A percentile compares a stretch with the other conserved stretches of the same genome.
These are phyloP conservation scores for Anthracocystis panici-leucophaei DNA, from an alignment of 1,284 basidiomycete genomes.

Conservation along the genomic window DNA sequence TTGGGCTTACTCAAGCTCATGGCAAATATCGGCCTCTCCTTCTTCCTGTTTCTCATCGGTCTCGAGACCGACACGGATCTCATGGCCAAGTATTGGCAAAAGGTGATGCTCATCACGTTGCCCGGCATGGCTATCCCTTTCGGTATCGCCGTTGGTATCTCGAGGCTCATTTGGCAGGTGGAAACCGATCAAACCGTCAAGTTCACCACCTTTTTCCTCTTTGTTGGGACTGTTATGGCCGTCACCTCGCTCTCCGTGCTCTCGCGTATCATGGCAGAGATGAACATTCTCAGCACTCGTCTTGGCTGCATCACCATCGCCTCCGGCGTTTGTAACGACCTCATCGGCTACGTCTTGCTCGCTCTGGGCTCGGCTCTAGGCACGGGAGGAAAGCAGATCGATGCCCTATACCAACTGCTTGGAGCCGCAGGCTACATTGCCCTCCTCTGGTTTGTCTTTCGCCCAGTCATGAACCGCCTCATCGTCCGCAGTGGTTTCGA, in stretches of 20 bases:
- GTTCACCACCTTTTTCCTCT: slow-evolving; percentile 61
- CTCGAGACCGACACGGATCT: slow-evolving; percentile 60
- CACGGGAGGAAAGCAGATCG: slow-evolving; percentile 46
- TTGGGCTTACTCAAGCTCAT: slow-evolving; percentile 49
- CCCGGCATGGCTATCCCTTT: slow-evolving; percentile 61
- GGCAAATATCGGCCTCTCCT: slow-evolving; percentile 47
- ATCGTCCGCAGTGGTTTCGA: slow-evolving; percentile 43
- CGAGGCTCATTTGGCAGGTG: slow-evolving; percentile 48
- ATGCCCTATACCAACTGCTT: slow-evolving; percentile 55
- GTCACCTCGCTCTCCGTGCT: slow-evolving; percentile 56
- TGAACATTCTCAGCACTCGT: slow-evolving; percentile 53
- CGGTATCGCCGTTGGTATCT: slow-evolving; percentile 55
- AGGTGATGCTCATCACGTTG: slow-evolving; percentile 53
- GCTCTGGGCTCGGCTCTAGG: slow-evolving; percentile 48
- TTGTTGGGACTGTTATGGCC: slow-evolving; percentile 61
- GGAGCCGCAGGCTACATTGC: slow-evolving; percentile 44
- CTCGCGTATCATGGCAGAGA: slow-evolving; percentile 55
- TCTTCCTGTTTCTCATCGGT: slow-evolving; percentile 59
- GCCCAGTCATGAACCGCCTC: slow-evolving; percentile 43
- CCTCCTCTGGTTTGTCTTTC: slow-evolving; percentile 49
- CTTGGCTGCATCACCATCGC: slow-evolving; percentile 57
- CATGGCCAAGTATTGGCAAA: slow-evolving; percentile 54
- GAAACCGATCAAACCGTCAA: slow-evolving; percentile 48
- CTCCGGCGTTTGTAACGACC: slow-evolving; percentile 55
- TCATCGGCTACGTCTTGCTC: slow-evolving; percentile 56